Base-by-base conservation (phyloP, 768 basidiomycete genomes). In the Artomyces pyxidatus region DNA sequence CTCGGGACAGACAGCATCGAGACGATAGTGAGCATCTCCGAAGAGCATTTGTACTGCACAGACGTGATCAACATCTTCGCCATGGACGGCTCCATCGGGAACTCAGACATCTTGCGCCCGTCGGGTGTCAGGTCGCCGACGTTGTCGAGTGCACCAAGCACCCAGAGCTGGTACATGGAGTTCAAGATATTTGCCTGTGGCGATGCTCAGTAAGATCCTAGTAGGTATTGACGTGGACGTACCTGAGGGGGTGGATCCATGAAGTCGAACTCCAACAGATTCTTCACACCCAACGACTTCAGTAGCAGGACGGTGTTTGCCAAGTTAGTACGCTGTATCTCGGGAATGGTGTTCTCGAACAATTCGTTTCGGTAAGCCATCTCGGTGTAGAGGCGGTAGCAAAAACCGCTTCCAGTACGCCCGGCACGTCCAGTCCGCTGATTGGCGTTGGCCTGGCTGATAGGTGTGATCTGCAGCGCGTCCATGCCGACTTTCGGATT, bases 171-270 rank as follows among this genome's bases (percentile, higher is more conserved):
- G 65, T 97, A 99, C 93, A 97, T 97, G 6, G 95, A 98, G 64
- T 98, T 97, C 38, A 99, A 73, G 58, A 98, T 99, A 63, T 97
- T 97, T 46, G 90, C 89, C 85, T 93, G 55, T 12, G 29, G 6
- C 22, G 42, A 43, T 29, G 37, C 47, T 58, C 47, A 54, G 25
- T 40, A 16, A 37, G 23, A n/a, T 0, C 28, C 17, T 8, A 11
- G 25, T 22, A 26, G 17, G 14, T 32, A 32, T 26, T 14, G 37
- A 10, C 23, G 42, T 26, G 42, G 17, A 56, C 65, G 47, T 58
- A 85, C 89, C 76, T 95, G 93, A n/a, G 96, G 96, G 19, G 96
- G 96, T n/a, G 96, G 96, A 64, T 99, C 96, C 96, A 99, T 98
- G 63, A 99, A 99, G 67, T 98, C 95, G 61, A 98, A 99, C 67